Conservation (phyloP, 306 rosid genomes). For the Parietaria judaica region DNA sequence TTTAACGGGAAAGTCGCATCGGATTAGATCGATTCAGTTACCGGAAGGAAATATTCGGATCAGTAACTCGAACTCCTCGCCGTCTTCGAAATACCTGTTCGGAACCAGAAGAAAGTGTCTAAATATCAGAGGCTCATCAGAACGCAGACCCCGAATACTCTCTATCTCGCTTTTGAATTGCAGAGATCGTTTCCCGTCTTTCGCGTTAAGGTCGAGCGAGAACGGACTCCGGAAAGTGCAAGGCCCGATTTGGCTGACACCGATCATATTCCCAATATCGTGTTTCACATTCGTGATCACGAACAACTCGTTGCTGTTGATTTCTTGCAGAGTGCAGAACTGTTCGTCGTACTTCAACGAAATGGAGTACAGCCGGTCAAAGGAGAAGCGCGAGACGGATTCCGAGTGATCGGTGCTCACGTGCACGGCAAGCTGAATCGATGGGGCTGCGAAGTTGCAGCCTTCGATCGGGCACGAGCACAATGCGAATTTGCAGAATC, state of each 20-base stretch:
- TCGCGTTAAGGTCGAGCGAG: neutral
- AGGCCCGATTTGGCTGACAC: neutral
- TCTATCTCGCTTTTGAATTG: neutral
- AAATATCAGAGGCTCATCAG: neutral
- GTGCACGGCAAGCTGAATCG: slow-evolving; percentile 3
- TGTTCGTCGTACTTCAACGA: neutral
- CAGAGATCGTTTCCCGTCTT: neutral
- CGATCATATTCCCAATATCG: slow-evolving; percentile 7
- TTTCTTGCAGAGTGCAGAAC: slow-evolving; percentile 1
- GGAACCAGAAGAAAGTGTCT: slow-evolving; percentile 4
- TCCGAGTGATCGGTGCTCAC: neutral
- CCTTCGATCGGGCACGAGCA: slow-evolving; percentile 6
- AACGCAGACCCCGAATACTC: neutral
- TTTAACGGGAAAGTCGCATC: no score
- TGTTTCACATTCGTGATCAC: neutral
- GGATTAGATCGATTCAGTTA: no score
- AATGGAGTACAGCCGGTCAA: neutral
- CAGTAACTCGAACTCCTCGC: neutral
- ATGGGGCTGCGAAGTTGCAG: slow-evolving; percentile 3
- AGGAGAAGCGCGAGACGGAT: neutral
- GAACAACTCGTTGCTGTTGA: neutral
- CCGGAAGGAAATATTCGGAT: neutral
- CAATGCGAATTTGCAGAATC: neutral
- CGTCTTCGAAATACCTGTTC: neutral
- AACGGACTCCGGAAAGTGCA: neutral